Evolutionary conservation across 2,329 filamentous ascomycete genomes (phyloP).

Genomic region (Diaporthe ilicicola): DNA sequence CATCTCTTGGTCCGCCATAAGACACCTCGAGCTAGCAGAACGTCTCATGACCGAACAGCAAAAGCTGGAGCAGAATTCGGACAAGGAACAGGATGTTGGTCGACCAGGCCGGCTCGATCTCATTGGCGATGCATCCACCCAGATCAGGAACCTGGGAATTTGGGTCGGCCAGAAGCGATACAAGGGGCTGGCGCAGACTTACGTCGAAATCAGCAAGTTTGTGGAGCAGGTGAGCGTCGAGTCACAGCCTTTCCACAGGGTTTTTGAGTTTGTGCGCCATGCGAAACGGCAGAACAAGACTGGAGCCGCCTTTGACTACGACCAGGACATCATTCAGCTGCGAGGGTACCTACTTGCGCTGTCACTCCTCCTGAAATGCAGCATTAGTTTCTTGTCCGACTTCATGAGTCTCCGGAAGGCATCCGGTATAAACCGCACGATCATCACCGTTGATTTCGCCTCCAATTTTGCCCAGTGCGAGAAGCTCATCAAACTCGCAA

Average conservation of each 20-base stretch:
- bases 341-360: slow-evolving; percentile 51
- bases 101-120: background rate
- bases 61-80: slow-evolving; percentile 36
- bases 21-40: slow-evolving; percentile 50
- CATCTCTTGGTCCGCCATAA: slow-evolving; percentile 55
- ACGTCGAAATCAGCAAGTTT: slow-evolving; percentile 37
- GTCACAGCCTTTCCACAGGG: slow-evolving; percentile 59
- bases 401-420: slow-evolving; percentile 37
- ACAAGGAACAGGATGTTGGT: background rate
- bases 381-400: slow-evolving; percentile 56
- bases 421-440: background rate
- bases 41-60: slow-evolving; percentile 40
- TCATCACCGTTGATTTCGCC: slow-evolving; percentile 40
- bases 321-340: slow-evolving; percentile 47
- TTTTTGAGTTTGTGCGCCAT: slow-evolving; percentile 54
- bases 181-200: slow-evolving; percentile 25
- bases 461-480: slow-evolving; percentile 49
- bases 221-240: slow-evolving; percentile 42
- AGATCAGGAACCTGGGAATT: slow-evolving; percentile 13
- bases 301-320: slow-evolving; percentile 43
- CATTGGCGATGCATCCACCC: background rate
- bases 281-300: slow-evolving; percentile 44
- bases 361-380: slow-evolving; percentile 56
- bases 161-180: slow-evolving; percentile 32
- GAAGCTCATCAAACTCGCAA: slow-evolving; percentile 49